Percentiles rank a stretch among this genome's conserved stretches.
Evolutionary conservation across 352 stramenopile genomes (phyloP).

Genomic region (Phytophthora sansomeana): DNA sequence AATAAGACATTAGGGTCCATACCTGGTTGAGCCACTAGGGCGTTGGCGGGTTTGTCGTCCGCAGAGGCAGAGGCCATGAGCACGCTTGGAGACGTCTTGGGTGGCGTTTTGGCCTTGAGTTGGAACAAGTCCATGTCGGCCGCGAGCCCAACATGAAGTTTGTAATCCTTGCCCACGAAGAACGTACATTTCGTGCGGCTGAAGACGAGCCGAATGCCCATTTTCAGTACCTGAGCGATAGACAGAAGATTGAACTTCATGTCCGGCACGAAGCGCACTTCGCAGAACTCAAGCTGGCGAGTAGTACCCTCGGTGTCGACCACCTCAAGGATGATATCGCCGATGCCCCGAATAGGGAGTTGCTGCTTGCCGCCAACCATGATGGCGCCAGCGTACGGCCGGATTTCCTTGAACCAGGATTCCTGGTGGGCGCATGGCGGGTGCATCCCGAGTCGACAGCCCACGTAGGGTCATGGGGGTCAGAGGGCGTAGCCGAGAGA

Average conservation of each 20-base stretch:
- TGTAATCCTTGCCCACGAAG: too few relatives aligned
- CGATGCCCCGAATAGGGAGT: conserved; percentile 14
- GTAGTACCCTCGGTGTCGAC: background rate
- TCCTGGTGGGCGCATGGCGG: background rate
- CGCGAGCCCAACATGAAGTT: background rate
- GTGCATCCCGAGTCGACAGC: too few relatives aligned
- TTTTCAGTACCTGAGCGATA: too few relatives aligned
- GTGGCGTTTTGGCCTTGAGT: conserved; percentile 2
- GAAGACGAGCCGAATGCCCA: too few relatives aligned
- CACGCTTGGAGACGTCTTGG: background rate
- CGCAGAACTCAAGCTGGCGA: background rate
- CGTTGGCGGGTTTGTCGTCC: conserved; percentile 3
- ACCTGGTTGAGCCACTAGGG: conserved; percentile 15
- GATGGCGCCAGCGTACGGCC: background rate
- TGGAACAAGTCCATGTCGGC: conserved; percentile 6
- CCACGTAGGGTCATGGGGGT: conserved; percentile 8
- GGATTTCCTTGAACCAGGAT: conserved; percentile 20
- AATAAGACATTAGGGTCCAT: conserved; percentile 13
- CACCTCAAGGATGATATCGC: conserved; percentile 1
- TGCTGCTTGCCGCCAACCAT: conserved; percentile 22
- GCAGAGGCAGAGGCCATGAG: background rate
- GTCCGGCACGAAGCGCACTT: conserved; percentile 7
- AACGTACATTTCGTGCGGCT: too few relatives aligned
- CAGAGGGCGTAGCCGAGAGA: background rate
- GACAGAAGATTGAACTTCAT: conserved; percentile 29